phyloP scores from a whole-genome alignment of 2,329 filamentous ascomycete genomes.

The Neofusicoccum parvum region DNA sequence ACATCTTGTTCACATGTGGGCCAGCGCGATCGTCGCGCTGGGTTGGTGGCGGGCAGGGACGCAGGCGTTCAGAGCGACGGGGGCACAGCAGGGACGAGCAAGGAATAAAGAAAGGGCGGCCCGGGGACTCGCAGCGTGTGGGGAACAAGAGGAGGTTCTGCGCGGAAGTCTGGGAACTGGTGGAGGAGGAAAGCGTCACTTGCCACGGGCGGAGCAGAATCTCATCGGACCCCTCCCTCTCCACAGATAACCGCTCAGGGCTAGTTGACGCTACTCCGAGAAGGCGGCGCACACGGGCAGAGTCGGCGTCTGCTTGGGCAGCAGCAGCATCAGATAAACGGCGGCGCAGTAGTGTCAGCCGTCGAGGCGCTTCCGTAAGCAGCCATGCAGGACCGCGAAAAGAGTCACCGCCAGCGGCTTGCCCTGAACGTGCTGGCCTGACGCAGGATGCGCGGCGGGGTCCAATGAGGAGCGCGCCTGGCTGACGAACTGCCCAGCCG shows the following conservation, averaged over 20 bases:
- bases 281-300: constrained; percentile 5
- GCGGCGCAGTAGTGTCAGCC: constrained; percentile 5
- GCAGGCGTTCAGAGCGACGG: neutral
- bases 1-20: constrained; percentile 11
- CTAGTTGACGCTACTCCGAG: neutral
- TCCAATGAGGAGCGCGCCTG: neutral
- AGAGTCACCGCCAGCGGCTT: constrained; percentile 17
- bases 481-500: neutral
- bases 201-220: neutral
- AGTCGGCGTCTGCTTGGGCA: neutral
- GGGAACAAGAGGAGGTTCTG: too few species aligned
- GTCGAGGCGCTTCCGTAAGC: constrained; percentile 12
- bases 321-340: constrained; percentile 8
- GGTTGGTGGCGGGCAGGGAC: neutral
- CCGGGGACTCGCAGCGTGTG: too few species aligned
- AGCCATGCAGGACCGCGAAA: constrained; percentile 11
- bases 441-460: neutral
- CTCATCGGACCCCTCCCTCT: constrained; percentile 1
- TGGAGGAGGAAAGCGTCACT: neutral
- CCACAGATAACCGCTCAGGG: constrained; percentile 10
- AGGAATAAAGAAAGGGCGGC: neutral
- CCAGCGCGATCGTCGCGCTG: neutral
- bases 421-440: neutral
- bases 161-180: neutral
- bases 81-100: neutral